A percentile compares a stretch with the other conserved stretches of the same genome.
Evolutionary conservation across 805 yeast genomes (phyloP).

Genomic region (Hanseniaspora singularis): DNA sequence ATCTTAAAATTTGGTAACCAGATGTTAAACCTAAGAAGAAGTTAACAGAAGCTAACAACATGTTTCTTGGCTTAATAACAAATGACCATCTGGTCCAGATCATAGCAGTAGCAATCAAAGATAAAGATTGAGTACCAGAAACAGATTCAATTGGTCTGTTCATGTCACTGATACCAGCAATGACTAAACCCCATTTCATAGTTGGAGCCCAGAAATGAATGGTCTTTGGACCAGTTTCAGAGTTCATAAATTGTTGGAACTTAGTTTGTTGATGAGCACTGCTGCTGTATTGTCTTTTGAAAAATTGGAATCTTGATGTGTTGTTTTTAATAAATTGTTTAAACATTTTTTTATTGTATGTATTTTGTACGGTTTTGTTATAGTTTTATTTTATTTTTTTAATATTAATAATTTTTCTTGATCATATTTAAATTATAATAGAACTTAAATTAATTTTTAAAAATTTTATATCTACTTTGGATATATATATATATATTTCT

Average conservation of each 20-base stretch:
- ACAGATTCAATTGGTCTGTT: conserved; percentile 84
- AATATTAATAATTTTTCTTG: too few relatives aligned
- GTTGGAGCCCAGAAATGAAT: conserved; percentile 90
- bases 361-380: background rate
- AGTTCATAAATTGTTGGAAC: conserved; percentile 59
- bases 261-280: conserved; percentile 28
- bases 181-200: conserved; percentile 72
- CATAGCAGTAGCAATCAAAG: conserved; percentile 79
- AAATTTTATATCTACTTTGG: too few relatives aligned
- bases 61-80: conserved; percentile 80
- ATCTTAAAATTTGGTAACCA: conserved; percentile 65
- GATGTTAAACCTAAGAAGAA: conserved; percentile 89
- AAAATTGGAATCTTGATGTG: background rate
- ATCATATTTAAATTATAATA: too few relatives aligned
- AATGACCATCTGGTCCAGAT: conserved; percentile 99
- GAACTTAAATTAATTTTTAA: too few relatives aligned
- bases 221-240: conserved; percentile 94
- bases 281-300: conserved; percentile 11
- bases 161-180: conserved; percentile 82
- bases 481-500: too few relatives aligned
- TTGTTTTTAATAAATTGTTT: conserved; percentile 10
- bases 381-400: background rate
- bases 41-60: conserved; percentile 80
- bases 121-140: conserved; percentile 57
- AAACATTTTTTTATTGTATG: conserved; percentile 13